Evolutionary conservation across 345 rosid species (phyloP), one percentile per base, ranked within the genome.

Genomic region (Dipteronia sinensis): DNA sequence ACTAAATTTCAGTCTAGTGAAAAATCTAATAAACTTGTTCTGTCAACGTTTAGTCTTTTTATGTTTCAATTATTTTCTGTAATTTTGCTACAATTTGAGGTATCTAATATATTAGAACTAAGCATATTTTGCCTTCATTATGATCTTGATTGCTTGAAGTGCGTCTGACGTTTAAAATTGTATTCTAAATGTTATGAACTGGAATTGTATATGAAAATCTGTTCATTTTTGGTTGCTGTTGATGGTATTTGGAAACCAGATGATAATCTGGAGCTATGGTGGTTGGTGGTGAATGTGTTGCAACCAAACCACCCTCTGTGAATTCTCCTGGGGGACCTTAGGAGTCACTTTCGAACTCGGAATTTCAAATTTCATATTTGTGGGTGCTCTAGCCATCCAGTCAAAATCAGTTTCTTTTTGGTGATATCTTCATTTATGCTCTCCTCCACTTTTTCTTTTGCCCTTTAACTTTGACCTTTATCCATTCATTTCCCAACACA

Each of bases 21-120:
- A 79, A 84, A 65, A 59, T 44, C 71, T 73, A 77, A 86, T 84
- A 80, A 82, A 74, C 34, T 34, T 76, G 77, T 80, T 72, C 56
- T 76, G 27, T 53, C 71, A 70, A 67, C 51, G 12, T 46, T 61
- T 12, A 44, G 29, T 76, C 17, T 70, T 31, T 34, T 34, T 75
- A 61, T 71, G 56, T 77, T 78, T n/a, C 55, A 8, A n/a, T 64
- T 67, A 71, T 73, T 59, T 64, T 73, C 56, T 78, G 46, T 34
- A n/a, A 70, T 77, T 17, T 76, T 65, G 44, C 62, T 12, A 19
- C 23, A 20, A 16, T 10, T 64, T 77, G 61, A 53, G 34, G 62
- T 64, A 10, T 44, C 40, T 62, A 12, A 16, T 64, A 22, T 51
- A 47, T 69, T 76, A 17, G 29, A 42, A 40, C 47, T 22, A 17